These are phyloP conservation scores for Suhomyces wounanorum DNA, from an alignment of 1,139 yeast species.

Conservation along the genomic window DNA sequence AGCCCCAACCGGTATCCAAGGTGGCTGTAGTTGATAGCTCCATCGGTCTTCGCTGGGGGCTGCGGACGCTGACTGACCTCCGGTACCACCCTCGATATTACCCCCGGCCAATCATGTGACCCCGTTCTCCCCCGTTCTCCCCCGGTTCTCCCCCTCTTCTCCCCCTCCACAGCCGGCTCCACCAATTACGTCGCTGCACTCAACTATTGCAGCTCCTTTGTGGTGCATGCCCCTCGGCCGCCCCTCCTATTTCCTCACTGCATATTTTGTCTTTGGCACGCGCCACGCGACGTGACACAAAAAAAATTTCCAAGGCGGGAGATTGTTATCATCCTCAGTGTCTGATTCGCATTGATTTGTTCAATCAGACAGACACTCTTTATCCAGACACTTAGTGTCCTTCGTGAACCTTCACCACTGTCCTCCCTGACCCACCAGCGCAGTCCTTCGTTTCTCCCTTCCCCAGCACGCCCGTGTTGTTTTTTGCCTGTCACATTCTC, in stretches of 20 bases:
- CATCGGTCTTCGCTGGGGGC: no score
- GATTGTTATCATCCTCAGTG: constrained; percentile 9
- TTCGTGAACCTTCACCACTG: background rate
- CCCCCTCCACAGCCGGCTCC: background rate
- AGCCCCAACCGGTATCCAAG: no score
- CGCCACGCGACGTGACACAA: constrained; percentile 13
- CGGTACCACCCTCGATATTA: no score
- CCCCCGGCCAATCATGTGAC: no score
- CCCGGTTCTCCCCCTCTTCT: no score
- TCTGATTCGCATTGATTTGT: constrained; percentile 7
- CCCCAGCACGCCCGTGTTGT: background rate
- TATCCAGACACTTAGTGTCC: constrained; percentile 2
- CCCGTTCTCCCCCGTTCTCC: no score
- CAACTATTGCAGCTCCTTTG: background rate
- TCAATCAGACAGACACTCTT: background rate
- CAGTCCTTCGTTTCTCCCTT: background rate
- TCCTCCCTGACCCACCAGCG: background rate
- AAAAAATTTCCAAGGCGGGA: constrained; percentile 14
- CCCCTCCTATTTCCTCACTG: background rate
- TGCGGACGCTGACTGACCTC: no score
- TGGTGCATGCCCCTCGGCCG: background rate
- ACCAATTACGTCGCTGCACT: background rate
- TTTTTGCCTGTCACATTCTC: background rate
- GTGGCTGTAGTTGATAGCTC: no score
- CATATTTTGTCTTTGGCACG: background rate